Evolutionary conservation across 345 rosid genomes (phyloP), one percentile per base, ranked within the genome.

Genomic region (Linum lewisii): DNA sequence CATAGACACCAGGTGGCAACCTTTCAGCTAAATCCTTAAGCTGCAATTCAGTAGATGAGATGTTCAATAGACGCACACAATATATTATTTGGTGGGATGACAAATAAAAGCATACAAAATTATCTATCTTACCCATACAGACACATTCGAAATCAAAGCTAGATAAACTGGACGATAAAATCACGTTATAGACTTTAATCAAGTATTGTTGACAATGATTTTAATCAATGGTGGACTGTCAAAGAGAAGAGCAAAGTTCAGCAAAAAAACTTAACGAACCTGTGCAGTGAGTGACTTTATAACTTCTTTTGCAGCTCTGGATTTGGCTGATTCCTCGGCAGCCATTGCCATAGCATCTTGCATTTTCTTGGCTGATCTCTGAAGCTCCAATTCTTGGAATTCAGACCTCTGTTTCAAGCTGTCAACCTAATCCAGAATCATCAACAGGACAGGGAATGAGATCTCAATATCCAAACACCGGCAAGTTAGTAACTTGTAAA

Each of bases 231-330:
- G 47, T 42, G 47, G n/a, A n/a, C 34, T 29, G 7, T 29, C 4
- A 1, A 29, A 29, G 34, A 29, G 34, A 29, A 29, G 34, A 29
- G 34, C 4, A 29, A 42, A 6, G 15, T 42, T 14, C 14, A 42
- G 47, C 15, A 16, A 5, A 34, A 11, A 5, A 29, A 8, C 34
- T 29, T 29, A 42, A 42, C 47, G 15, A 42, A 87, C 99, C 95
- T 89, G 97, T 42, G 88, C 81, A 58, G 97, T 93, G 42, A 93
- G 84, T 15, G 95, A 93, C 73, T 83, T 93, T 62, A 93, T 89
- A 62, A 89, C 99, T 60, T 93, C 99, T 77, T 89, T 93, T 68
- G 95, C 94, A 57, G 90, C 91, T 81, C 75, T 84, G 52, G 91
- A 82, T 76, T 85, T 93, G 21, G 84, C 77, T 16, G 99, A 77